These are phyloP conservation scores for Cryptococcus sp. DNA, from an alignment of 1,284 basidiomycete genomes.

Conservation along the genomic window DNA sequence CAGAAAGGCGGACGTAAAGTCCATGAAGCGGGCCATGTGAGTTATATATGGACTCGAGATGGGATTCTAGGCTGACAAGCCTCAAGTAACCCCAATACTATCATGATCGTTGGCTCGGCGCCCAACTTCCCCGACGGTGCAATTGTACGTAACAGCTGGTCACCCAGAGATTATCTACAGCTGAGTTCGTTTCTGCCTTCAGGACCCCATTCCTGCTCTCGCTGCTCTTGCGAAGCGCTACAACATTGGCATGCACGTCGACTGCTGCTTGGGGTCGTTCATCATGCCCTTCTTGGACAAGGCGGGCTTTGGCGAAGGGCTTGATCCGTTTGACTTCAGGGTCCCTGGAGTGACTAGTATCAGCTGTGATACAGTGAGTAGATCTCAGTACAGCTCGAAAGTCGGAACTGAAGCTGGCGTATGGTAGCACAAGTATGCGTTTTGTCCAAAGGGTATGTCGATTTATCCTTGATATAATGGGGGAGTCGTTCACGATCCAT, in stretches of 20 bases:
- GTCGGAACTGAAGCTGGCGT: conserved; percentile 3
- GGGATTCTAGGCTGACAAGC: not conserved
- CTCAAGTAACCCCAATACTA: conserved; percentile 49
- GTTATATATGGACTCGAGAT: conserved; percentile 37
- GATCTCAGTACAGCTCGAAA: not conserved
- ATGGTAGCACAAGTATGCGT: conserved; percentile 46
- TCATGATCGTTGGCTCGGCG: conserved; percentile 79
- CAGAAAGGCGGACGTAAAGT: conserved; percentile 73
- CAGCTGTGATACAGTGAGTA: conserved; percentile 77
- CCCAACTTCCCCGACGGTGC: conserved; percentile 90
- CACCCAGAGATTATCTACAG: conserved; percentile 5
- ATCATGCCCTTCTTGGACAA: conserved; percentile 82
- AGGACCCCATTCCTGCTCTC: conserved; percentile 80
- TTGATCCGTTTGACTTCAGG: conserved; percentile 72
- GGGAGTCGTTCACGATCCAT: not conserved
- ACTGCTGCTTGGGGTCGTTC: conserved; percentile 89
- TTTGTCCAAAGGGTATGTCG: conserved; percentile 58
- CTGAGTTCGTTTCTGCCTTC: conserved; percentile 26
- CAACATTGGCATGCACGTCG: conserved; percentile 85
- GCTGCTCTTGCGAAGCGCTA: conserved; percentile 69
- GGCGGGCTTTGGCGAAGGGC: conserved; percentile 46
- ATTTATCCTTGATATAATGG: not conserved
- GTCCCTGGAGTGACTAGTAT: conserved; percentile 84
- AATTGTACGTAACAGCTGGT: conserved; percentile 51
- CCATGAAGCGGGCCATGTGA: conserved; percentile 79